Evolutionary conservation across 768 basidiomycete species (phyloP).

Genomic region (Suillus paluster): DNA sequence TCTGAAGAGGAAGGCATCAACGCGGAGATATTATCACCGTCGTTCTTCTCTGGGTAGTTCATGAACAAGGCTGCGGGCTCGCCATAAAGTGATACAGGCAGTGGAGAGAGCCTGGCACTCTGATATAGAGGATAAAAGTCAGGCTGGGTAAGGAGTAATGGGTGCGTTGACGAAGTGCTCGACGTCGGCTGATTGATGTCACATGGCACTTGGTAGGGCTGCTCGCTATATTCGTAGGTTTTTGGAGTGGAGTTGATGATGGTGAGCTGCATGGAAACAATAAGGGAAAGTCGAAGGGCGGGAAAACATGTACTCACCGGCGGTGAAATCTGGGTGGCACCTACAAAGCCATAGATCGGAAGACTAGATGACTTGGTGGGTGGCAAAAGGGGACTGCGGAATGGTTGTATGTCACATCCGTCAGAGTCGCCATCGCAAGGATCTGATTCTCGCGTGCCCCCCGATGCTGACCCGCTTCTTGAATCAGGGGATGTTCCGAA

Average conservation of each 20-base stretch:
- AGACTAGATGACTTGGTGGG: constrained; percentile 14
- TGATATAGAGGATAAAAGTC: background rate
- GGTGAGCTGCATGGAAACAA: background rate
- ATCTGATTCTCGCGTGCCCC: constrained; percentile 1
- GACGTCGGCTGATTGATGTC: background rate
- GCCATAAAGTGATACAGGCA: background rate
- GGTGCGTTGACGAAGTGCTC: background rate
- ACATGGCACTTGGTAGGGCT: background rate
- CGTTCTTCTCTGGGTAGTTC: background rate
- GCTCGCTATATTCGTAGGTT: background rate
- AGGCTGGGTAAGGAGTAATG: constrained; percentile 4
- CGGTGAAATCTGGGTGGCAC: background rate
- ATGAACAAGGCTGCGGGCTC: constrained; percentile 4
- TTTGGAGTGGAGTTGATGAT: background rate
- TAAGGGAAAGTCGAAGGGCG: background rate
- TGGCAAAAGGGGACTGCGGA: constrained; percentile 36
- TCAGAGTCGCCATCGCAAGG: constrained; percentile 7
- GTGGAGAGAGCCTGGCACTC: background rate
- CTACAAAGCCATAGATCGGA: background rate
- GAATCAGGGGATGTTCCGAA: constrained; percentile 5
- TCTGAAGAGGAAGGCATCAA: constrained; percentile 12
- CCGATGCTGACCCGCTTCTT: background rate
- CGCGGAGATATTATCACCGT: background rate
- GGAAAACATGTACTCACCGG: background rate
- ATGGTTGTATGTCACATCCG: constrained; percentile 21